phyloP scores from a whole-genome alignment of 257 asterid genomes.

The Coffea eugenioides region DNA sequence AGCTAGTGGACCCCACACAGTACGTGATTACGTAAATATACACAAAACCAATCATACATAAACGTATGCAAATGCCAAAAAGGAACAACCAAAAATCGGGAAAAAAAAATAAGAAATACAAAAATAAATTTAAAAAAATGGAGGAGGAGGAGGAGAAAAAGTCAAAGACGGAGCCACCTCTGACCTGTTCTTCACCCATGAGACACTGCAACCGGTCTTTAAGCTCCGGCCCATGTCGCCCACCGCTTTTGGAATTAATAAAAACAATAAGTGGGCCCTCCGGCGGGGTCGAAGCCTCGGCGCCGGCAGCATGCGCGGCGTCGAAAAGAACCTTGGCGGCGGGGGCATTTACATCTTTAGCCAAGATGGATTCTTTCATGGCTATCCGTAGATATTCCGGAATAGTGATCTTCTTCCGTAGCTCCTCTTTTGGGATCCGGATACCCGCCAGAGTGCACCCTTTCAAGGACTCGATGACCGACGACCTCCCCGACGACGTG shows the following conservation, averaged over 20 bases:
- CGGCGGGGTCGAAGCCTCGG: conserved; percentile 34
- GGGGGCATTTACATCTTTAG: conserved; percentile 43
- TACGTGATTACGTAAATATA: not conserved
- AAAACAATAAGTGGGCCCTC: conserved; percentile 84
- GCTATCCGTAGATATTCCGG: conserved; percentile 81
- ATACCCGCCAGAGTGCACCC: conserved; percentile 70
- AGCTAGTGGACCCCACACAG: conserved; percentile 1
- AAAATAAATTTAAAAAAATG: not conserved
- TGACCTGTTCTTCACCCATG: conserved; percentile 97
- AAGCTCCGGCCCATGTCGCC: conserved; percentile 90
- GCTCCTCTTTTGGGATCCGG: conserved; percentile 62
- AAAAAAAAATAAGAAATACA: not conserved
- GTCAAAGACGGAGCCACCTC: not conserved
- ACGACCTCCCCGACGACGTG: conserved; percentile 61
- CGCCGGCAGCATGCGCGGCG: conserved; percentile 37
- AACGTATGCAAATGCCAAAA: not conserved
- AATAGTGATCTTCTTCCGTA: conserved; percentile 55
- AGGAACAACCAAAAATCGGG: not conserved
- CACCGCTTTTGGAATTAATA: conserved; percentile 85
- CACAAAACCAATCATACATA: too few relatives aligned
- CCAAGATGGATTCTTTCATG: conserved; percentile 65
- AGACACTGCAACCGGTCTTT: conserved; percentile 72
- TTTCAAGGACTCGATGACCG: conserved; percentile 62
- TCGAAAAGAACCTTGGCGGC: conserved; percentile 38
- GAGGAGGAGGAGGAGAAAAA: not conserved